Evolutionary conservation across 768 basidiomycete species (phyloP).

Genomic region (Mycena sanguinolenta): DNA sequence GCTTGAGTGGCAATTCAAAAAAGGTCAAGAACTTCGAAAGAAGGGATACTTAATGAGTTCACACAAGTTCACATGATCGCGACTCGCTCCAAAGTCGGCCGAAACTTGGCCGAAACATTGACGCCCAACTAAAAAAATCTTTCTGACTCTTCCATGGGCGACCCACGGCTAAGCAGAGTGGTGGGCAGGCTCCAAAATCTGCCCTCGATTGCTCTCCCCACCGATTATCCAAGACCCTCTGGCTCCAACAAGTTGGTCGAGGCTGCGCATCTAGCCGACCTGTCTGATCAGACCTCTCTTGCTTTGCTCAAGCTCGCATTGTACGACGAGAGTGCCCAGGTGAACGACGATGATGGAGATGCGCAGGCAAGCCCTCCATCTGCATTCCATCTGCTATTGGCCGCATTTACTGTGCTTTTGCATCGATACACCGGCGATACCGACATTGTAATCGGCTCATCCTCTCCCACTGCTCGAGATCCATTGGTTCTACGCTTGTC

Average conservation of each 20-base stretch:
- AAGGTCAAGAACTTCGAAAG: too few relatives aligned
- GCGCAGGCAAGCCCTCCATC: slow-evolving; percentile 67
- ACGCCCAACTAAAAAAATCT: not conserved
- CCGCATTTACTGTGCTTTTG: slow-evolving; percentile 92
- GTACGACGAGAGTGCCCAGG: slow-evolving; percentile 67
- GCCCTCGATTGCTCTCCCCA: slow-evolving; percentile 92
- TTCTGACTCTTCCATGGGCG: slow-evolving; percentile 49
- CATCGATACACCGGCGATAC: slow-evolving; percentile 97
- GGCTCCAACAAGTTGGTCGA: slow-evolving; percentile 85
- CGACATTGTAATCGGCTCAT: slow-evolving; percentile 92
- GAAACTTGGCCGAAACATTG: slow-evolving; percentile 23
- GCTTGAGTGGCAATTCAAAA: too few relatives aligned
- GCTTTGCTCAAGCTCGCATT: slow-evolving; percentile 87
- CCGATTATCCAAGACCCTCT: slow-evolving; percentile 92
- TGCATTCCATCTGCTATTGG: slow-evolving; percentile 90
- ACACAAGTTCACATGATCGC: slow-evolving; percentile 21
- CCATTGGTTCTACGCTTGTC: slow-evolving; percentile 89
- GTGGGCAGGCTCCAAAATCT: slow-evolving; percentile 79
- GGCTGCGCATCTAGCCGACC: slow-evolving; percentile 78
- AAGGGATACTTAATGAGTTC: not conserved
- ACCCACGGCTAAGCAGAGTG: slow-evolving; percentile 67
- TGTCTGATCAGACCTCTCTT: slow-evolving; percentile 82
- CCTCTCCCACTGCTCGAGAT: slow-evolving; percentile 78
- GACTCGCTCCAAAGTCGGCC: not conserved
- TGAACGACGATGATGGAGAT: slow-evolving; percentile 60